Conservation (phyloP, 2,329 filamentous ascomycete genomes). For the Gyromitra esculenta region DNA sequence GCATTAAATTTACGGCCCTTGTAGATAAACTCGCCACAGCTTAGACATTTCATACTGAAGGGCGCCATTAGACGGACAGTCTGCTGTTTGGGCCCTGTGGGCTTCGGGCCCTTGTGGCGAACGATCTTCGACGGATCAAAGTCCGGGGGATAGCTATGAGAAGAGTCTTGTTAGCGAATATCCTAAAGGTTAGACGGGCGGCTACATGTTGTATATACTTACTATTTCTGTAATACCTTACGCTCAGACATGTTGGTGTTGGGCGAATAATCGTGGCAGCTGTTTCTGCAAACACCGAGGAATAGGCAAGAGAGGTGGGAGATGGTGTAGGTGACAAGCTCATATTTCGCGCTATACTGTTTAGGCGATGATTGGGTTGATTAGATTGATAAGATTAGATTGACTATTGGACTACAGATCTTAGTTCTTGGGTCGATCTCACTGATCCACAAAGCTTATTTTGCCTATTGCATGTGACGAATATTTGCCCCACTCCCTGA, state of each 20-base stretch:
- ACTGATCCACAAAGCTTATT: constrained; percentile 47
- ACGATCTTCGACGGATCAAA: constrained; percentile 88
- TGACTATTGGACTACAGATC: background rate
- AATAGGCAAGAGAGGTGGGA: constrained; percentile 20
- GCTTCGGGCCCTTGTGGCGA: constrained; percentile 73
- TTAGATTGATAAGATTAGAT: constrained; percentile 17
- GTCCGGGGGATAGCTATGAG: constrained; percentile 70
- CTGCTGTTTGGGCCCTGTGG: constrained; percentile 80
- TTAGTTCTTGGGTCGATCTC: constrained; percentile 24
- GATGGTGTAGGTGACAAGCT: constrained; percentile 19
- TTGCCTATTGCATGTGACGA: constrained; percentile 23
- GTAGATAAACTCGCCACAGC: constrained; percentile 84
- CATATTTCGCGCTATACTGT: background rate
- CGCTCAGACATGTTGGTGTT: constrained; percentile 78
- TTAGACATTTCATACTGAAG: constrained; percentile 79
- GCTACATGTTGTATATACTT: constrained; percentile 31
- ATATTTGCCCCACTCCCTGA: constrained; percentile 37
- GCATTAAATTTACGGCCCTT: constrained; percentile 96
- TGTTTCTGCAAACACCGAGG: constrained; percentile 23
- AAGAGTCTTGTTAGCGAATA: constrained; percentile 67
- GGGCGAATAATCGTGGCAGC: constrained; percentile 62
- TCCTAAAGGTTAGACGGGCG: constrained; percentile 59
- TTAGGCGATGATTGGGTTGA: constrained; percentile 4
- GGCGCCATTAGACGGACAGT: constrained; percentile 91
- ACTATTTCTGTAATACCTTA: constrained; percentile 76